Evolutionary conservation across 495 filamentous ascomycete genomes (phyloP), one percentile per base, ranked within the genome.

Genomic region (Mycothermus thermophilus): DNA sequence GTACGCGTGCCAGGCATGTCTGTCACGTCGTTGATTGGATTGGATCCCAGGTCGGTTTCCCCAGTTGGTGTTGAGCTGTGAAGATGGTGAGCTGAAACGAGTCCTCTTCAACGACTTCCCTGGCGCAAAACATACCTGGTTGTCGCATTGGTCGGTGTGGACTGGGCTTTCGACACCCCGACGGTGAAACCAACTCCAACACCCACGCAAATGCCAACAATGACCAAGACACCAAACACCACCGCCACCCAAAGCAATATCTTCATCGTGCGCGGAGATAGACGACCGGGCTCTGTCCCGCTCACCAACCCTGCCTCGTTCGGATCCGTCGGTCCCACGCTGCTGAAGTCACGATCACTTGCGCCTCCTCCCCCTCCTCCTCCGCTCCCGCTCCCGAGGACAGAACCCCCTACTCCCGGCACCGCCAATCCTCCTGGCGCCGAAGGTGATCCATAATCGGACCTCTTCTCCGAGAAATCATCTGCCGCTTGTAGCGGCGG

Each of bases 161-260:
- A 41, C 10, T 38, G 12, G 14, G n/a, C 34, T 35, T 42, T 41
- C 15, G 38, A 26, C 16, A 58, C 31, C 0, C 52, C 55, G 1
- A 65, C 45, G 0, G 59, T 55, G 3, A 63, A 43, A 0, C 62
- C 61, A 8, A 60, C 52, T 0, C 61, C 62, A 6, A 62, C 50
- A 0, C 61, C 57, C 8, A 67, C 43, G 5, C 52, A 55, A 11
- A 64, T 22, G 24, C 45, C 30, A 8, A 65, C 25, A 8, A 61
- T 8, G 7, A 63, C 20, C 13, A 44, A 16, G n/a, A 57, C 30
- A 9, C 46, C 41, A 7, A 46, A 42, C 7, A 17, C 32, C 7
- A 46, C 10, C 5, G 58, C 8, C 0, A 52, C 14, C 51, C 52
- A 57, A 35, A 60, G 52, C 7, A 54, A 36, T 34, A 39, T 40